phyloP scores from a whole-genome alignment of 2,329 filamentous ascomycete species.

The Microsporum audouinii region DNA sequence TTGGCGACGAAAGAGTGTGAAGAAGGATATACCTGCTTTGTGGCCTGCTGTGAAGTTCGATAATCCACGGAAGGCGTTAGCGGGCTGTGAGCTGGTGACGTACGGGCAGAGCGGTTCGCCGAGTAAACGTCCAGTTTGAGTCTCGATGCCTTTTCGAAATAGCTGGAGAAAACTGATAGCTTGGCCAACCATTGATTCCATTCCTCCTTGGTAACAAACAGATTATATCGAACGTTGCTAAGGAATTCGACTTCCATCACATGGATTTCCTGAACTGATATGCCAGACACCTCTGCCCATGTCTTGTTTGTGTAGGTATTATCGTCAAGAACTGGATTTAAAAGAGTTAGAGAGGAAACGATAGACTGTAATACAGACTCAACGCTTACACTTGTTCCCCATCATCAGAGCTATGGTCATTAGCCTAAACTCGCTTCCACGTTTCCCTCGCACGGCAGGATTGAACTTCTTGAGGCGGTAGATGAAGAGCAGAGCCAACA shows the following conservation, averaged over 20 bases:
- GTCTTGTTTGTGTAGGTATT: slow-evolving; percentile 99
- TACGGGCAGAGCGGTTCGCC: slow-evolving; percentile 27
- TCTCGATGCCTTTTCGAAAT: slow-evolving; percentile 59
- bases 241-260: slow-evolving; percentile 99
- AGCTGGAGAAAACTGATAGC: slow-evolving; percentile 69
- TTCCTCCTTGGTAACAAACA: slow-evolving; percentile 73
- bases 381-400: slow-evolving; percentile 75
- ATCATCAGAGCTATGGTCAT: slow-evolving; percentile 94
- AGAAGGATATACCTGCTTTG: neutral
- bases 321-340: slow-evolving; percentile 66
- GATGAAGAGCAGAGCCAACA: slow-evolving; percentile 82
- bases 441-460: slow-evolving; percentile 76
- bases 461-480: slow-evolving; percentile 87
- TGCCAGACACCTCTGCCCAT: slow-evolving; percentile 94
- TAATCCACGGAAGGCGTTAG: neutral
- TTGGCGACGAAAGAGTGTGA: neutral
- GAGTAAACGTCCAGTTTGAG: slow-evolving; percentile 23
- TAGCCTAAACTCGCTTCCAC: slow-evolving; percentile 84
- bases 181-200: slow-evolving; percentile 83
- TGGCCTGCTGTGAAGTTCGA: neutral
- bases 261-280: slow-evolving; percentile 88
- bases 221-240: slow-evolving; percentile 93
- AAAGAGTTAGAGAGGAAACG: slow-evolving; percentile 6
- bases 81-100: slow-evolving; percentile 15
- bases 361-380: neutral